These are phyloP conservation scores for Linnemannia hyalina DNA, from an alignment of 192 early-diverging fungal species.

Conservation along the genomic window DNA sequence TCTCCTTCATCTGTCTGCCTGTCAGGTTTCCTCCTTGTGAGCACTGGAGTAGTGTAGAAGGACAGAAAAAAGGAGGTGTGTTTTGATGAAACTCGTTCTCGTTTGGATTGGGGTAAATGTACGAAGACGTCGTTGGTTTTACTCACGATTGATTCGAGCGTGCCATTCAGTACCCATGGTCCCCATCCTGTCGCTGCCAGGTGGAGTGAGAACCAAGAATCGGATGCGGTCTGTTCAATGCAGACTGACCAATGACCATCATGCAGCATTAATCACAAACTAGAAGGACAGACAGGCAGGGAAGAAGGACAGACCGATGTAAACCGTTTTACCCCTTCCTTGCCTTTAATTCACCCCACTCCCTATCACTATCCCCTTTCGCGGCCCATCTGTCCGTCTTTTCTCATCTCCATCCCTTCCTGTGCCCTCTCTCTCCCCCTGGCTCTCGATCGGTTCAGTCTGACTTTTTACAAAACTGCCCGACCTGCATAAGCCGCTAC, in stretches of 20 bases:
- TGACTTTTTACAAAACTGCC: background rate
- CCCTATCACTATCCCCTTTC: background rate
- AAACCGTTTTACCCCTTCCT: background rate
- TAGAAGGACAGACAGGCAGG: background rate
- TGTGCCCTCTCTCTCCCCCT: background rate
- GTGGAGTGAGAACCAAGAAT: too few species aligned
- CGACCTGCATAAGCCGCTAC: background rate
- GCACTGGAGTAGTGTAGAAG: background rate
- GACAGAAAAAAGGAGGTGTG: background rate
- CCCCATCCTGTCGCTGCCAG: background rate
- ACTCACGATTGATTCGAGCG: too few species aligned
- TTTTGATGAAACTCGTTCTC: background rate
- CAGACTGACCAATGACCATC: too few species aligned
- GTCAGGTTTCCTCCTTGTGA: background rate
- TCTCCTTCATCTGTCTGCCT: background rate
- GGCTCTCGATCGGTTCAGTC: background rate
- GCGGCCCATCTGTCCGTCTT: background rate
- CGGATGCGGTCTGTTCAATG: too few species aligned
- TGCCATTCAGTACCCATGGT: too few species aligned
- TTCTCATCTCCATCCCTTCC: background rate
- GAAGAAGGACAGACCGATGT: background rate
- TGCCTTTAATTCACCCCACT: background rate
- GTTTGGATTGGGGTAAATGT: background rate
- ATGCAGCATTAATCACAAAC: background rate
- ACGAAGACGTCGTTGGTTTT: too few species aligned